Evolutionary conservation across 352 stramenopile species (phyloP).

Genomic region (Phytophthora brassicae): DNA sequence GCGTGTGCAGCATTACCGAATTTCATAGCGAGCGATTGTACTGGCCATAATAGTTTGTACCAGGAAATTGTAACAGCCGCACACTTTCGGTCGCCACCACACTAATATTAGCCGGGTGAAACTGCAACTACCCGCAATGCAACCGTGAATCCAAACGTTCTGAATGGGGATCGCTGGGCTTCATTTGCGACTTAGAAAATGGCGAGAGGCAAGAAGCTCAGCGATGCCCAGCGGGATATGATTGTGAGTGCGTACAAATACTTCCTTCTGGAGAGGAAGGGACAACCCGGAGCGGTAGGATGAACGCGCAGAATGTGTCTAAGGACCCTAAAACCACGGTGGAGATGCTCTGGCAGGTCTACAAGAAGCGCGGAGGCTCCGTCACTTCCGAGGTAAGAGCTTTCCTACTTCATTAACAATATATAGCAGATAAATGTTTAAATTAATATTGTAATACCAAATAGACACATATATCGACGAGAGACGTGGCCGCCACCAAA

Average conservation of each 20-base stretch:
- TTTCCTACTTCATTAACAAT: neutral
- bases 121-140: too few species aligned
- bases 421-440: conserved; percentile 4
- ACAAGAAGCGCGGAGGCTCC: neutral
- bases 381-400: neutral
- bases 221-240: neutral
- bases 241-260: neutral
- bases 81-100: too few species aligned
- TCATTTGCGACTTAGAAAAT: neutral
- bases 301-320: neutral
- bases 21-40: too few species aligned
- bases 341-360: neutral
- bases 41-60: too few species aligned
- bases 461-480: too few species aligned
- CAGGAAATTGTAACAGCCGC: too few species aligned
- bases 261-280: neutral
- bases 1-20: too few species aligned
- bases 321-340: neutral
- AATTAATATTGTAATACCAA: conserved; percentile 5
- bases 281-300: neutral
- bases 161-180: too few species aligned
- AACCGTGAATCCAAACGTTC: too few species aligned
- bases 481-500: neutral
- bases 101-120: too few species aligned
- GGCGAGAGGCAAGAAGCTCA: neutral